These are phyloP conservation scores for Russula dissimulans DNA, from an alignment of 768 basidiomycete species.

Conservation along the genomic window DNA sequence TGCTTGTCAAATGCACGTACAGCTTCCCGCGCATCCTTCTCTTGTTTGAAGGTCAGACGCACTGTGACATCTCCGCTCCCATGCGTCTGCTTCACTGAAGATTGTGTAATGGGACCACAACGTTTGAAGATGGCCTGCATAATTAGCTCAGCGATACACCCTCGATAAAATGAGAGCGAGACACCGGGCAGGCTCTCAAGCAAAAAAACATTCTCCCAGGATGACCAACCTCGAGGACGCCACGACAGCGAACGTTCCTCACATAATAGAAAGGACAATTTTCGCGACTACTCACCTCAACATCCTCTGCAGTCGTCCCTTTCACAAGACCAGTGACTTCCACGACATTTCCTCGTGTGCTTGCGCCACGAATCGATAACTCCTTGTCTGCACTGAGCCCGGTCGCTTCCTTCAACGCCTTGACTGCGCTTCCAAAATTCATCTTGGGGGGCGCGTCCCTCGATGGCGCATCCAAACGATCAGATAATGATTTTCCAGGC, in stretches of 20 bases:
- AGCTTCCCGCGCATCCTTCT: constrained; percentile 18
- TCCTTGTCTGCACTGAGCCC: constrained; percentile 4
- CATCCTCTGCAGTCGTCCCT: constrained; percentile 21
- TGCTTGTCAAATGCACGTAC: constrained; percentile 16
- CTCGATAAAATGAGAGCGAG: not conserved
- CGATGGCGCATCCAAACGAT: constrained; percentile 9
- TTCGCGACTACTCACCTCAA: constrained; percentile 8
- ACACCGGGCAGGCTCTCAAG: not conserved
- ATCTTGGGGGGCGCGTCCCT: constrained; percentile 15
- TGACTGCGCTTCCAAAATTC: constrained; percentile 17
- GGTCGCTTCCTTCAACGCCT: constrained; percentile 18
- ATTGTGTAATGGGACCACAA: constrained; percentile 19
- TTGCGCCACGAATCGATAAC: constrained; percentile 20
- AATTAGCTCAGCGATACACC: not conserved
- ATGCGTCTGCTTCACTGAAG: constrained; percentile 8
- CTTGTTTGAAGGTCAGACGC: constrained; percentile 20
- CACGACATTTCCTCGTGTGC: constrained; percentile 19
- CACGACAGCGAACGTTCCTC: not conserved
- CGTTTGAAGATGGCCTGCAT: constrained; percentile 20
- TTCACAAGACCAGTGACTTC: constrained; percentile 20
- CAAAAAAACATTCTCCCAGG: not conserved
- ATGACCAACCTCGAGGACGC: not conserved
- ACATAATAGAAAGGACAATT: not conserved
- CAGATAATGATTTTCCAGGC: constrained; percentile 11
- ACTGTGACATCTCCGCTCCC: constrained; percentile 17